Base-by-base conservation (phyloP, 345 rosid species). In the Rhizophora apiculata region DNA sequence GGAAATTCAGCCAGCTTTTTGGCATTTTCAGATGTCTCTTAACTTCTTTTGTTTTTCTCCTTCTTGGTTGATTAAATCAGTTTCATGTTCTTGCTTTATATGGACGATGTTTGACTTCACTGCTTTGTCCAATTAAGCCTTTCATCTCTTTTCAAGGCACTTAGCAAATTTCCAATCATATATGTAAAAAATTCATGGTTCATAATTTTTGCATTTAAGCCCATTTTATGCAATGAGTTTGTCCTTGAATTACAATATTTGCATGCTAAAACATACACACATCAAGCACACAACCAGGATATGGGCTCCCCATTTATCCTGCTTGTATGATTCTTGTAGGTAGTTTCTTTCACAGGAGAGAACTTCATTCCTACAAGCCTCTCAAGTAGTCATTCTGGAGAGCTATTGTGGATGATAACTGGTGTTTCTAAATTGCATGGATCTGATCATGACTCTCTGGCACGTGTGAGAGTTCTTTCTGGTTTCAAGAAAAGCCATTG, bases 361-460 rank as follows among this genome's bases (percentile, higher is more conserved):
- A 82, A 65, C 72, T 89, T 91, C 83, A 81, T 91, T 66, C 96
- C 97, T 1, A 91, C 97, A 32, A 83, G 92, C 74, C 68, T 89
- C 43, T 72, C 77, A 2, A 43, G 83, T 49, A 82, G 92, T 76
- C 68, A 69, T 37, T 74, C 82, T 9, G 74, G 71, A n/a, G 84
- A 74, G 65, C 70, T 82, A 37, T 71, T 87, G 68, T 89, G 97
- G 97, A 80, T 86, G 84, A 87, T 89, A 64, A 85, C 90, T 0
- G 96, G 99, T 16, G 87, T 84, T 36, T 92, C 97, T 9, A 87
- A 85, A 72, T 67, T 88, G 61, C 79, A 65, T 21, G 88, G 85
- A 69, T 87, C 76, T 2, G 82, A 82, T 62, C 60, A 71, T 61
- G 79, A 80, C 57, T 79, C 91, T 11, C 71, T 87, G 61, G 79